Conservation (phyloP, 2,329 filamentous ascomycete genomes). For the Botrytis tulipae region DNA sequence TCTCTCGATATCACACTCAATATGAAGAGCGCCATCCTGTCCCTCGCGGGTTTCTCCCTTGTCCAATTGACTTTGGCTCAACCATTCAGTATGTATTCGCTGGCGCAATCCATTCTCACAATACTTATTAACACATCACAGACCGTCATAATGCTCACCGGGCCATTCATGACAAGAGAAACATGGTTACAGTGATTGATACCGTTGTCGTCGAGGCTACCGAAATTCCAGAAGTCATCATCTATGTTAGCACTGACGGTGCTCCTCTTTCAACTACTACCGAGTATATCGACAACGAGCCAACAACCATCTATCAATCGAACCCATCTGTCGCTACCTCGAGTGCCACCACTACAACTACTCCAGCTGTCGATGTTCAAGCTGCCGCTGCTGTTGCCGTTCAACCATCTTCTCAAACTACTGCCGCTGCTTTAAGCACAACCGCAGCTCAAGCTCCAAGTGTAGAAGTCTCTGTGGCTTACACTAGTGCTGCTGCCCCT, state of each 20-base stretch:
- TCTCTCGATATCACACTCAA: conserved; percentile 26
- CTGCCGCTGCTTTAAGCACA: neutral
- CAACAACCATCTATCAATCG: conserved; percentile 17
- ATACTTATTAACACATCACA: conserved; percentile 6
- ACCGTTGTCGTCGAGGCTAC: conserved; percentile 41
- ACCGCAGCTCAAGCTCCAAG: neutral
- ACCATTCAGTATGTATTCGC: conserved; percentile 35
- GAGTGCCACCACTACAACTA: neutral
- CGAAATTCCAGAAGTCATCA: conserved; percentile 48
- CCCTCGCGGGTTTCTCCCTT: conserved; percentile 42
- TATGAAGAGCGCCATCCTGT: conserved; percentile 47
- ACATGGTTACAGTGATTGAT: conserved; percentile 39
- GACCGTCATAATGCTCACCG: conserved; percentile 33
- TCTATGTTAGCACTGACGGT: conserved; percentile 60
- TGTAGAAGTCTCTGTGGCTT: neutral
- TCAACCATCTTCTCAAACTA: neutral
- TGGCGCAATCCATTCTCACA: neutral
- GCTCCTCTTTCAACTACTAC: conserved; percentile 48
- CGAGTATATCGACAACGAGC: conserved; percentile 17
- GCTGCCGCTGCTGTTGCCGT: neutral
- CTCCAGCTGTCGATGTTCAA: neutral
- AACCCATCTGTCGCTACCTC: neutral
- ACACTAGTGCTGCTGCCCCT: neutral
- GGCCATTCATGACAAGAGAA: conserved; percentile 35
- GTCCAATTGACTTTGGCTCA: conserved; percentile 45